Evolutionary conservation across 108 stramenopile species (phyloP).

Genomic region (Bacterosira constricta): DNA sequence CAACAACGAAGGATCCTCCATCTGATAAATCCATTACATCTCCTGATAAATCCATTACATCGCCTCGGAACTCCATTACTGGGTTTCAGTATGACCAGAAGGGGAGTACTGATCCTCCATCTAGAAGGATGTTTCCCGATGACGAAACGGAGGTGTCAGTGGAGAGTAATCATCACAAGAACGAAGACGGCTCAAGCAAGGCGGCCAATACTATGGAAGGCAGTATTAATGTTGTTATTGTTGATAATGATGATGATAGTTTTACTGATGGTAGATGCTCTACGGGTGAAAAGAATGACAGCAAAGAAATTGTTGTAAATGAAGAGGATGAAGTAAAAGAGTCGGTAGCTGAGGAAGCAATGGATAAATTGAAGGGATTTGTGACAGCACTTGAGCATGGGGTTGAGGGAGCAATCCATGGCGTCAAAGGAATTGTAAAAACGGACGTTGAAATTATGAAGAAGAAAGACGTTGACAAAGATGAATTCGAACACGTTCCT

Average conservation of each 20-base stretch:
- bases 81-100: no score
- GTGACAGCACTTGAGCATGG: neutral
- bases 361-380: neutral
- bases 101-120: constrained; percentile 20
- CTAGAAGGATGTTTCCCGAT: constrained; percentile 17
- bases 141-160: neutral
- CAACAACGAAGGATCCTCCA: no score
- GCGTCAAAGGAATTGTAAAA: neutral
- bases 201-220: neutral
- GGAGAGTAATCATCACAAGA: neutral
- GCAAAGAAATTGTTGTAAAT: neutral
- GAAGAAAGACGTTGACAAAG: neutral
- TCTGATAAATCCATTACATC: neutral
- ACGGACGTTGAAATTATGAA: neutral
- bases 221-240: constrained; percentile 19
- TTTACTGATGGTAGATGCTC: neutral
- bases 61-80: no score
- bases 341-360: neutral
- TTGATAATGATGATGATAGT: constrained; percentile 30
- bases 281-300: constrained; percentile 1
- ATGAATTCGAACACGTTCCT: neutral
- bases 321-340: neutral
- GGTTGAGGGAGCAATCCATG: neutral
- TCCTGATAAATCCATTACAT: no score
- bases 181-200: neutral